Percentiles rank a stretch among this genome's conserved stretches.
Conservation (phyloP, 495 filamentous ascomycete species). For the Echria macrotheca region DNA sequence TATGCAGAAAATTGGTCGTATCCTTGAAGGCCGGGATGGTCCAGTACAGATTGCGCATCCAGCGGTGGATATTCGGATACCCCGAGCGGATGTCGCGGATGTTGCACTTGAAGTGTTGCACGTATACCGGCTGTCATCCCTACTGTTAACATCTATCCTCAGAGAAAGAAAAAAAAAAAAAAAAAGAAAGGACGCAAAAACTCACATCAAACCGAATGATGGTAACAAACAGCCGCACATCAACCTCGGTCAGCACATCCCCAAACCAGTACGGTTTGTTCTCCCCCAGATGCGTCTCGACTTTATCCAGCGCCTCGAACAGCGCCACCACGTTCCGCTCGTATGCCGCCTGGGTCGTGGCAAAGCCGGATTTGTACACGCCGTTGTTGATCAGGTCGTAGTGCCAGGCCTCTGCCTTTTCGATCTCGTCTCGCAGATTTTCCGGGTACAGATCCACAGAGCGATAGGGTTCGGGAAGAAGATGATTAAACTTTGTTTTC, state of each 20-base stretch:
- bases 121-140: slow-evolving; percentile 48
- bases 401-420: slow-evolving; percentile 60
- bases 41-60: slow-evolving; percentile 70
- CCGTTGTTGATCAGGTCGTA: slow-evolving; percentile 64
- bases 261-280: slow-evolving; percentile 59
- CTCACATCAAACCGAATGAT: slow-evolving; percentile 62
- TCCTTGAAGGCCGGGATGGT: slow-evolving; percentile 61
- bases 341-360: slow-evolving; percentile 60
- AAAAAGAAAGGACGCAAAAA: not conserved
- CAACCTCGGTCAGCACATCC: slow-evolving; percentile 59
- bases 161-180: not conserved
- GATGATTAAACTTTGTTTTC: slow-evolving; percentile 54
- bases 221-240: slow-evolving; percentile 59
- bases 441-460: slow-evolving; percentile 52
- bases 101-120: slow-evolving; percentile 66
- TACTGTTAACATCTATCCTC: not conserved
- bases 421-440: slow-evolving; percentile 49
- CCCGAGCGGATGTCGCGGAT: slow-evolving; percentile 63
- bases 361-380: slow-evolving; percentile 66
- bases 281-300: slow-evolving; percentile 52
- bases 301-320: slow-evolving; percentile 59
- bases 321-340: slow-evolving; percentile 52
- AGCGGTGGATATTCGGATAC: slow-evolving; percentile 63
- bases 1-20: slow-evolving; percentile 63
- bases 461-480: slow-evolving; percentile 47